phyloP scores from a whole-genome alignment of 106 monocot species.

The Apostasia ramifera region DNA sequence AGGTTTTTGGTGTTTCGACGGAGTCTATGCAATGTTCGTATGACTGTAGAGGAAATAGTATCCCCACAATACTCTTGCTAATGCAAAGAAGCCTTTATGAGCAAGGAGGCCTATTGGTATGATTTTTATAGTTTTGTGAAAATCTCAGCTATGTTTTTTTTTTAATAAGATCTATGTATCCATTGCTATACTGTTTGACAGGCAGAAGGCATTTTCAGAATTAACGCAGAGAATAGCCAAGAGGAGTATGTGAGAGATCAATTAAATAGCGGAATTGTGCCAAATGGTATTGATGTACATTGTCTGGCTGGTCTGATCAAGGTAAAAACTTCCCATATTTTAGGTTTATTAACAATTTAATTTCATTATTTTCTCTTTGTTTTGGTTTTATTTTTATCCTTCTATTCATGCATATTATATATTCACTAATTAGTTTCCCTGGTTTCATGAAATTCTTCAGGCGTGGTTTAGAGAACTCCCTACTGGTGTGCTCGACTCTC shows the following conservation, averaged over 20 bases:
- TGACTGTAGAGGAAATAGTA: conserved; percentile 62
- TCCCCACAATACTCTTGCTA: conserved; percentile 62
- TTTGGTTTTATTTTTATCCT: too few species aligned
- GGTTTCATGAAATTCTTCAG: conserved; percentile 19
- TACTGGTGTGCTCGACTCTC: conserved; percentile 59
- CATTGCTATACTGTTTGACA: conserved; percentile 8
- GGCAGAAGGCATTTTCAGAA: conserved; percentile 63
- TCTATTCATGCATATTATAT: too few species aligned
- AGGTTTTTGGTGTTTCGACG: conserved; percentile 62
- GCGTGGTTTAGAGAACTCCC: conserved; percentile 93
- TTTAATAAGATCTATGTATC: background rate
- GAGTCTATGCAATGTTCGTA: conserved; percentile 72
- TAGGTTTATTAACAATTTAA: too few species aligned
- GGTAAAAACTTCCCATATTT: conserved; percentile 14
- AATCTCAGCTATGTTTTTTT: background rate
- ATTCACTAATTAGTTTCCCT: too few species aligned
- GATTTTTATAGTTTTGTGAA: background rate
- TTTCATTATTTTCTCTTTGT: too few species aligned
- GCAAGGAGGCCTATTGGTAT: conserved; percentile 57
- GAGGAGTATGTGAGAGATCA: conserved; percentile 53
- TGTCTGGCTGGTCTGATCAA: conserved; percentile 65
- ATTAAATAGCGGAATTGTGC: conserved; percentile 46
- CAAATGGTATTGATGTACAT: conserved; percentile 47
- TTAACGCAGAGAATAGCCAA: conserved; percentile 46
- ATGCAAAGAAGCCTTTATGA: conserved; percentile 60